Percentiles rank a stretch among this genome's conserved stretches.
Conservation (phyloP, 805 yeast genomes). For the Monosporozyma aquatica region DNA sequence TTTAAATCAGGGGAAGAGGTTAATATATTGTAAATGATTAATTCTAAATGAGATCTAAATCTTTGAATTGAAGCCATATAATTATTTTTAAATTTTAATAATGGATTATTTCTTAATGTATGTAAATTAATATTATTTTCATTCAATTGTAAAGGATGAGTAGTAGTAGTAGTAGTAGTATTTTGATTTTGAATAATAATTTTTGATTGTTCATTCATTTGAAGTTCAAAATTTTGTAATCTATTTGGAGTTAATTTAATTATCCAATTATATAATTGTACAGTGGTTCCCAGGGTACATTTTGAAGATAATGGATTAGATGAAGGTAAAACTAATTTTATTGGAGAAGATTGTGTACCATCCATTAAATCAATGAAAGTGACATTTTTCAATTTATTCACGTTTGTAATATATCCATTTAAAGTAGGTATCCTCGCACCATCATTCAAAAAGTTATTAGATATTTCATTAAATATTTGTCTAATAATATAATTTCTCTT, state of each 20-base stretch:
- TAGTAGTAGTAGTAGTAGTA: too few species aligned
- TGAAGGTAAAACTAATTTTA: constrained; percentile 44
- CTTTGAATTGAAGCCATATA: constrained; percentile 60
- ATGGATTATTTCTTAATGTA: constrained; percentile 57
- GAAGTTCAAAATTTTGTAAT: constrained; percentile 46
- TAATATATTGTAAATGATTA: constrained; percentile 39
- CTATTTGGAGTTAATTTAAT: constrained; percentile 24
- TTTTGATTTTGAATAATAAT: too few species aligned
- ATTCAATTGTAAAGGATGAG: neutral
- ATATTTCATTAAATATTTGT: constrained; percentile 1
- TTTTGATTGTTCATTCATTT: constrained; percentile 9
- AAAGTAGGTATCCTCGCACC: constrained; percentile 22
- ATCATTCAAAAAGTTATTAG: constrained; percentile 5
- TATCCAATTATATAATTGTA: constrained; percentile 34
- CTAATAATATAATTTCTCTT: constrained; percentile 1
- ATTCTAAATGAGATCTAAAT: constrained; percentile 61
- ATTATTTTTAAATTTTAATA: constrained; percentile 64
- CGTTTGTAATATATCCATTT: constrained; percentile 68
- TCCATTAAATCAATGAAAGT: constrained; percentile 76
- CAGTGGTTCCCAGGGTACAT: constrained; percentile 46
- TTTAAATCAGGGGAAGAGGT: constrained; percentile 44
- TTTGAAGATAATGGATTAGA: too few species aligned
- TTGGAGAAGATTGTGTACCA: constrained; percentile 50
- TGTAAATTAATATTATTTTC: neutral
- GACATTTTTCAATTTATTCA: constrained; percentile 63